Conservation (phyloP, 2,329 filamentous ascomycete species). For the Amauroascus niger region DNA sequence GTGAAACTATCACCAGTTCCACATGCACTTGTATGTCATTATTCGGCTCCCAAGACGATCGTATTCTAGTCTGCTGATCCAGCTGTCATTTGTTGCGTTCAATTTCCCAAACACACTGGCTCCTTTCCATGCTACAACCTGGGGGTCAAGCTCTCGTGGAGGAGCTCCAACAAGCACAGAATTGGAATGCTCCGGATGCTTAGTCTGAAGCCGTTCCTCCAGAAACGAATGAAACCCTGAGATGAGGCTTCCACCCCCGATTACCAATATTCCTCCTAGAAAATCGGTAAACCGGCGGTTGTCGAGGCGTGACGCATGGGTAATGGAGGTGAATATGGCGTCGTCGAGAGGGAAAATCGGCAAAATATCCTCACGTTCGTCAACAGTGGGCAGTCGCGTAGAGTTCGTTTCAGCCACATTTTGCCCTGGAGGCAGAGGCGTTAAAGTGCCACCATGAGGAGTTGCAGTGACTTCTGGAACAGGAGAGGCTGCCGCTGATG, state of each 20-base stretch:
- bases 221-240: slow-evolving; percentile 70
- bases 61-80: slow-evolving; percentile 82
- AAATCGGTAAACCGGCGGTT: slow-evolving; percentile 90
- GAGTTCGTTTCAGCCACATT: slow-evolving; percentile 2
- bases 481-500: slow-evolving; percentile 79
- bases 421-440: slow-evolving; percentile 29
- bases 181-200: slow-evolving; percentile 54
- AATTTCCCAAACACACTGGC: slow-evolving; percentile 92
- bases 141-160: slow-evolving; percentile 90
- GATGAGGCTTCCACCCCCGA: slow-evolving; percentile 74
- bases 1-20: slow-evolving; percentile 42
- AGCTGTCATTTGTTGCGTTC: slow-evolving; percentile 78
- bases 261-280: slow-evolving; percentile 79
- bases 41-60: slow-evolving; percentile 73
- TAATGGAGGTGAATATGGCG: slow-evolving; percentile 81
- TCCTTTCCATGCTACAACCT: slow-evolving; percentile 97
- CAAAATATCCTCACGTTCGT: slow-evolving; percentile 65
- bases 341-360: slow-evolving; percentile 76
- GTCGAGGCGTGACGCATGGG: slow-evolving; percentile 75
- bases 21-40: slow-evolving; percentile 71
- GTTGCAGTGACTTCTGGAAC: slow-evolving; percentile 66
- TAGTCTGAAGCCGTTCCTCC: slow-evolving; percentile 67
- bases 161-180: slow-evolving; percentile 57
- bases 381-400: slow-evolving; percentile 35
- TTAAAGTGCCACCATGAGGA: slow-evolving; percentile 43